Conservation (phyloP, 164 flowering plant genomes). For the Litsea cubeba region DNA sequence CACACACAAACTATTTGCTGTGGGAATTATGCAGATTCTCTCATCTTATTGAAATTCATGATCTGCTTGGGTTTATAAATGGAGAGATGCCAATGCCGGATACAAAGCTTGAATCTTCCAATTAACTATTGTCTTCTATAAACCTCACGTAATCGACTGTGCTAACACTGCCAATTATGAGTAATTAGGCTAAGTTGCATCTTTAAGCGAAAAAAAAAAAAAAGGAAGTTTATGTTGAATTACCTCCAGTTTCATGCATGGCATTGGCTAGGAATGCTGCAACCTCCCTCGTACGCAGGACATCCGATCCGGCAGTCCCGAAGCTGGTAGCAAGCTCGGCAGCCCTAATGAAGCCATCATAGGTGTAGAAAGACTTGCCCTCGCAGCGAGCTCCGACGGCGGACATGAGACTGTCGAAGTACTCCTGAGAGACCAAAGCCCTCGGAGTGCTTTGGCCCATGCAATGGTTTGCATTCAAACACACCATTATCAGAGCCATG, state of each 20-base stretch:
- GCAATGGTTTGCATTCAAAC: not conserved
- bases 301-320: slow-evolving; percentile 27
- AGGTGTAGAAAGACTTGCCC: slow-evolving; percentile 37
- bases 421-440: not conserved
- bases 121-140: too few species aligned
- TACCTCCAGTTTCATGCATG: slow-evolving; percentile 47
- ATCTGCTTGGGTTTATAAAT: too few species aligned
- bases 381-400: not conserved
- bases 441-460: not conserved
- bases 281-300: slow-evolving; percentile 33
- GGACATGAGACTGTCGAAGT: not conserved
- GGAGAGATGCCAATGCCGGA: too few species aligned
- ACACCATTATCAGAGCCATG: not conserved
- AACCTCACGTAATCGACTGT: too few species aligned
- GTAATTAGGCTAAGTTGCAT: not conserved
- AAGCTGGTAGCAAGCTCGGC: slow-evolving; percentile 24
- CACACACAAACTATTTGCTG: too few species aligned
- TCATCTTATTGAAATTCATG: too few species aligned
- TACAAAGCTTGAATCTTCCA: too few species aligned
- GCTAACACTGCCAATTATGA: too few species aligned
- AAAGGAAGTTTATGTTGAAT: not conserved
- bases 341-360: slow-evolving; percentile 42
- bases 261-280: slow-evolving; percentile 53
- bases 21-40: too few species aligned
- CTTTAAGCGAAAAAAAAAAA: too few species aligned